Percentiles rank a stretch among this genome's conserved stretches.
Conservation (phyloP, 768 basidiomycete species). For the Dacryopinax primogenitus region DNA sequence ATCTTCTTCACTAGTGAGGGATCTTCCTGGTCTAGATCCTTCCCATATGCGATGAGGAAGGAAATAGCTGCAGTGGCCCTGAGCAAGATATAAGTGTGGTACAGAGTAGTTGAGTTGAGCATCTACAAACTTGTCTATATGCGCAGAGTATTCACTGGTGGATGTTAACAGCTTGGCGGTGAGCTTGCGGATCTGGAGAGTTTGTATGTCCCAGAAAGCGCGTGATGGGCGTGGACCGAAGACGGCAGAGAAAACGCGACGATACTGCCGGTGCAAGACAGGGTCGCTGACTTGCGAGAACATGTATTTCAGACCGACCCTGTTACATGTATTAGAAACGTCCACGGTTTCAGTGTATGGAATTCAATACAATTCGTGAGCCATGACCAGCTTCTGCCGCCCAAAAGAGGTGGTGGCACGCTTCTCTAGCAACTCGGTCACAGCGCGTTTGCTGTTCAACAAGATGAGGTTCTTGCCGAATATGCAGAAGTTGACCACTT, state of each 20-base stretch:
- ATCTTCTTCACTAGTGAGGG: neutral
- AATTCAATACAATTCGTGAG: neutral
- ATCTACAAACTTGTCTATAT: neutral
- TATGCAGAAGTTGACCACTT: neutral
- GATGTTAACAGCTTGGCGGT: neutral
- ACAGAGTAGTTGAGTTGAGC: neutral
- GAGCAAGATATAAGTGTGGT: neutral
- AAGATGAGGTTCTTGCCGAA: neutral
- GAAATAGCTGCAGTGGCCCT: neutral
- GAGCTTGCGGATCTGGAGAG: neutral
- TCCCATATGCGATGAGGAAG: neutral
- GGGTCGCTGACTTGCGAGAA: neutral
- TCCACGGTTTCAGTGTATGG: neutral
- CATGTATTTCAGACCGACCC: neutral
- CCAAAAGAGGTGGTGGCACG: neutral
- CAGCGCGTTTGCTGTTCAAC: neutral
- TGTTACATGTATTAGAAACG: neutral
- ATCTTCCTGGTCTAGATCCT: neutral
- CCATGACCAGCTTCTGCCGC: neutral
- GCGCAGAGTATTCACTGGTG: neutral
- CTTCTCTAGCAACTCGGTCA: constrained; percentile 1
- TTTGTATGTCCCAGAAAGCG: neutral
- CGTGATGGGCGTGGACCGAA: neutral
- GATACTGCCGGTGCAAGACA: neutral
- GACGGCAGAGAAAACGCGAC: neutral